Base-by-base conservation (phyloP, 2,329 filamentous ascomycete genomes). In the Aureobasidium sp. region DNA sequence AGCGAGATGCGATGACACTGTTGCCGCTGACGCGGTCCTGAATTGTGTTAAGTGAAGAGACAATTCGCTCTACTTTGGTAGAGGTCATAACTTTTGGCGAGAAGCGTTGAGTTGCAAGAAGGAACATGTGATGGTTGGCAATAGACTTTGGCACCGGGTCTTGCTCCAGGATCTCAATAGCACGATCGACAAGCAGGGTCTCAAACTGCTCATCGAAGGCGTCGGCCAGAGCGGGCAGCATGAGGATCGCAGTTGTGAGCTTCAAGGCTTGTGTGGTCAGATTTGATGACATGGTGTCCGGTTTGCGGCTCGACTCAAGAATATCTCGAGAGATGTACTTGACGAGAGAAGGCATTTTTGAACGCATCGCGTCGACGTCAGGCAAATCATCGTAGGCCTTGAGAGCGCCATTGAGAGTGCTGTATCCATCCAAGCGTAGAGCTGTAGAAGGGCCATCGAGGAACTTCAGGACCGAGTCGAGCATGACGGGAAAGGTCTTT, bases 261-360 rank as follows among this genome's bases (percentile, higher is more conserved):
- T 86, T 90, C 59, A 96, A 78, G 3, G 92, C 88, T 67, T 95
- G 88, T 59, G 87, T 87, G 52, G 87, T 82, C 13, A 97, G 81
- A 48, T 87, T 87, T 1, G 82, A 82, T 69, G 96, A 90, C 41
- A 79, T 62, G 77, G 77, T 50, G 71, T 73, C 75, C 56, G 84
- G 82, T 32, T 64, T 63, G n/a, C 68, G 69, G 36, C 48, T 62
- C 6, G 80, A 72, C 39, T 82, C 80, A 7, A 81, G 82, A 27
- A 96, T 80, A 71, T 99, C 94, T 64, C 92, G 84, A 69, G 88
- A 86, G 61, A 97, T 90, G 71, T 92, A 96, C 64, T 91, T 87
- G 67, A 85, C 85, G 63, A 97, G 82, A 2, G 90, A 76, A 12
- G 82, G 81, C 80, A 97, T 87, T 73, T 94, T 95, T 56, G 84